Percentiles rank a stretch among this genome's conserved stretches.
phyloP scores from a whole-genome alignment of 164 flowering plant genomes.

The Taxillus chinensis region DNA sequence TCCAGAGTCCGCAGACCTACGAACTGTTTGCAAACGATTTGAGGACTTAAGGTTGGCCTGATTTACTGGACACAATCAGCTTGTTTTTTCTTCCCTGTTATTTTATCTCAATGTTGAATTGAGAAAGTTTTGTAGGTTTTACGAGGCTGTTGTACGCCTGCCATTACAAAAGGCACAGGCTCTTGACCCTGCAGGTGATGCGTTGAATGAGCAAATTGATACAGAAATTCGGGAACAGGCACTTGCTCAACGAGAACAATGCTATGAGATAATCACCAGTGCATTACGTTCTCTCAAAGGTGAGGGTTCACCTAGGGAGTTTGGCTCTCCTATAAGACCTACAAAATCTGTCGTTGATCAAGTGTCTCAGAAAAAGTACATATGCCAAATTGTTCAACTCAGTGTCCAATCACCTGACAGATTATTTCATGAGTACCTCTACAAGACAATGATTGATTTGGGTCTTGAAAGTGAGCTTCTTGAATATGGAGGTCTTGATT shows the following conservation, averaged over 20 bases:
- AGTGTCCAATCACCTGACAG: conserved; percentile 88
- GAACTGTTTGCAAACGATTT: conserved; percentile 86
- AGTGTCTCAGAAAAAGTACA: conserved; percentile 53
- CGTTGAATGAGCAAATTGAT: conserved; percentile 85
- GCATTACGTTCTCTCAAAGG: conserved; percentile 80
- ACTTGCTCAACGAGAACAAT: conserved; percentile 63
- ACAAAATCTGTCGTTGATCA: conserved; percentile 44
- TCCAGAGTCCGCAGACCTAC: conserved; percentile 91
- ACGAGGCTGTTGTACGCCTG: conserved; percentile 93
- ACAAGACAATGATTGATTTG: conserved; percentile 72
- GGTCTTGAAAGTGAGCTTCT: conserved; percentile 85
- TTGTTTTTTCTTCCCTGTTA: not conserved
- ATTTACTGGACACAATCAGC: not conserved
- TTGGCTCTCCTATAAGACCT: conserved; percentile 54
- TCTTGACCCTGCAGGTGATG: conserved; percentile 88
- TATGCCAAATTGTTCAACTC: conserved; percentile 87
- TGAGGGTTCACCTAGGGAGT: conserved; percentile 39
- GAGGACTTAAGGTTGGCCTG: conserved; percentile 80
- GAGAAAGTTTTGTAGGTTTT: conserved; percentile 48
- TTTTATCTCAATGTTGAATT: conserved; percentile 2
- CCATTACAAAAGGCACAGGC: conserved; percentile 94
- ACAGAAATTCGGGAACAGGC: conserved; percentile 56
- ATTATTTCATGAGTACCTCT: conserved; percentile 78
- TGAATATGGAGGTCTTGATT: conserved; percentile 95
- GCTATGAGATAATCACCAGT: conserved; percentile 73